Conservation (phyloP, 306 rosid species). For the Vigna angularis region DNA sequence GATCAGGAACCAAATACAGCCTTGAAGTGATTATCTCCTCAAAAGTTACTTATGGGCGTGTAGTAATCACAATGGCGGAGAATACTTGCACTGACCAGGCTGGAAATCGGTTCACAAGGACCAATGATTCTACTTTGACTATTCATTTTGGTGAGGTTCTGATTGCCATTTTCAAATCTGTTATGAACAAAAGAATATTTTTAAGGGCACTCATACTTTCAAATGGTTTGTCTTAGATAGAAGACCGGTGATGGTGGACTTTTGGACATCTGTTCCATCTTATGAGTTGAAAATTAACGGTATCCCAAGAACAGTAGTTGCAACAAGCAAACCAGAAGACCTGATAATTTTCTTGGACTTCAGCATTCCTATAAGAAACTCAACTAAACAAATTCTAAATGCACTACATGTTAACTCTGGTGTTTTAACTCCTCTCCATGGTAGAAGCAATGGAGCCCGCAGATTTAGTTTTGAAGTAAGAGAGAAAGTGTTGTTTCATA, state of each 20-base stretch:
- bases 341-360: conserved; percentile 65
- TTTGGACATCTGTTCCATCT: conserved; percentile 78
- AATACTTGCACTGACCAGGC: conserved; percentile 64
- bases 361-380: conserved; percentile 61
- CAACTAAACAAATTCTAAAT: conserved; percentile 59
- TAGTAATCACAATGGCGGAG: conserved; percentile 50
- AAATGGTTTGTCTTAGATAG: conserved; percentile 57
- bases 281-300: conserved; percentile 62
- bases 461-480: conserved; percentile 64
- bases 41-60: conserved; percentile 47
- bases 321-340: conserved; percentile 66
- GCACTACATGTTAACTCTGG: conserved; percentile 60
- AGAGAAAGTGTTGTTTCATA: not conserved
- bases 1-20: conserved; percentile 52
- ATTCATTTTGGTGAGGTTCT: conserved; percentile 64
- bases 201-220: conserved; percentile 26
- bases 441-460: conserved; percentile 52
- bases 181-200: not conserved
- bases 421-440: conserved; percentile 45
- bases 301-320: conserved; percentile 67
- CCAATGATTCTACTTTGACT: conserved; percentile 57
- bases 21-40: conserved; percentile 56
- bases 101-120: conserved; percentile 60
- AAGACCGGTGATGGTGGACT: conserved; percentile 66
- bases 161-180: conserved; percentile 14